Conservation (phyloP, 345 rosid genomes). For the Citrus unshiu region DNA sequence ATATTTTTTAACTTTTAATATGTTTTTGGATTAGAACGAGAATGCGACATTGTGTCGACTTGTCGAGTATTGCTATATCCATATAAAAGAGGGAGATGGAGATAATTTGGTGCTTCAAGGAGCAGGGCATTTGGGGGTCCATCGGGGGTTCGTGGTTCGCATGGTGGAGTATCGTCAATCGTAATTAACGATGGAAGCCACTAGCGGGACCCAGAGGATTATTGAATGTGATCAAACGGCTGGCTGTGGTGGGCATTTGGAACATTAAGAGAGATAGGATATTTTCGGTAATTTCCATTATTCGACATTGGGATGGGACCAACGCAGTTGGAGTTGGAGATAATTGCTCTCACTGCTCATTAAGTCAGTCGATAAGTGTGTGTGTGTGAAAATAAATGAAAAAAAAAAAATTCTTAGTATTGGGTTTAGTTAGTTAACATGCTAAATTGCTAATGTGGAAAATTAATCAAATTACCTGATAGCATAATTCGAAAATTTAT, state of each 20-base stretch:
- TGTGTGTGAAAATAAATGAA: too few relatives aligned
- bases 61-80: neutral
- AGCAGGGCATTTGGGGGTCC: neutral
- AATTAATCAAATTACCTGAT: too few relatives aligned
- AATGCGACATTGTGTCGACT: neutral
- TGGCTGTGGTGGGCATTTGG: neutral
- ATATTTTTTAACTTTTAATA: neutral
- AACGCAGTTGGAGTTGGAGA: too few relatives aligned
- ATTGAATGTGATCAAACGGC: constrained; percentile 16
- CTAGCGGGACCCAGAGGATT: neutral
- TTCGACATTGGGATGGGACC: neutral
- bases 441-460: too few relatives aligned
- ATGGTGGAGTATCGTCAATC: neutral
- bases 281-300: neutral
- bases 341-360: too few relatives aligned
- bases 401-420: too few relatives aligned
- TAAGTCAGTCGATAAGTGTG: too few relatives aligned
- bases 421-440: too few relatives aligned
- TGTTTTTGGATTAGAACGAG: constrained; percentile 4
- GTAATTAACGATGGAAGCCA: neutral
- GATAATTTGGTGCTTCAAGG: neutral
- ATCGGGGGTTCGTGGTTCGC: constrained; percentile 1
- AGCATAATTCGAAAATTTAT: too few relatives aligned
- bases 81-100: neutral
- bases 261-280: neutral